Evolutionary conservation across 2,329 filamentous ascomycete genomes (phyloP).

Genomic region (Phoma sp.): DNA sequence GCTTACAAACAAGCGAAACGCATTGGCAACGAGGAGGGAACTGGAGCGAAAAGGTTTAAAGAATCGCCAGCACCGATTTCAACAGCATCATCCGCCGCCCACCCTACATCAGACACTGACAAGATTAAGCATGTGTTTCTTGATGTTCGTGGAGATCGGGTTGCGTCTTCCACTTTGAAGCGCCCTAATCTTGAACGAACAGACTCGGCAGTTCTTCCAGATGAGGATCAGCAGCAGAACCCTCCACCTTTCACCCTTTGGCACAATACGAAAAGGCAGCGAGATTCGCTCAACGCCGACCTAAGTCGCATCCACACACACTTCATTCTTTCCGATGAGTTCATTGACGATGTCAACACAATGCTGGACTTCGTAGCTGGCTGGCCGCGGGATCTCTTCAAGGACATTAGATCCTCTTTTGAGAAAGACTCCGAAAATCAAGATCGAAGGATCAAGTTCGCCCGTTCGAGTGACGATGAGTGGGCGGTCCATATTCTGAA

Average conservation of each 20-base stretch:
- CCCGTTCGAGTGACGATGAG: neutral
- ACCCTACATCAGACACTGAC: neutral
- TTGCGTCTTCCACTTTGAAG: neutral
- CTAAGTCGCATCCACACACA: conserved; percentile 13
- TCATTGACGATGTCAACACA: conserved; percentile 18
- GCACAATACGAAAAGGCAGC: neutral
- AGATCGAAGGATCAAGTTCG: neutral
- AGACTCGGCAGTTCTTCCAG: neutral
- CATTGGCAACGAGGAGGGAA: neutral
- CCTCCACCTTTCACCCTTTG: neutral
- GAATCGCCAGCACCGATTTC: too few relatives aligned
- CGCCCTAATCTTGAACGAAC: neutral
- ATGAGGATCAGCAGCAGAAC: neutral
- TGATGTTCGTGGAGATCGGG: neutral
- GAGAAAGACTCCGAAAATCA: conserved; percentile 4
- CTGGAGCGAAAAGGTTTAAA: neutral
- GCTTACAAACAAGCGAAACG: neutral
- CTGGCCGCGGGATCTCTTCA: neutral
- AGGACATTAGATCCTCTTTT: conserved; percentile 9
- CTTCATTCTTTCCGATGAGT: conserved; percentile 6
- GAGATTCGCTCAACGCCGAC: neutral
- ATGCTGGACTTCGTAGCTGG: conserved; percentile 17
- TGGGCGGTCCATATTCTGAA: conserved; percentile 9
- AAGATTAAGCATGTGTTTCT: neutral
- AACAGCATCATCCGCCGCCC: neutral